A percentile compares a stretch with the other conserved stretches of the same genome.
Conservation (phyloP, 805 yeast genomes). For the Starmera caribaea region DNA sequence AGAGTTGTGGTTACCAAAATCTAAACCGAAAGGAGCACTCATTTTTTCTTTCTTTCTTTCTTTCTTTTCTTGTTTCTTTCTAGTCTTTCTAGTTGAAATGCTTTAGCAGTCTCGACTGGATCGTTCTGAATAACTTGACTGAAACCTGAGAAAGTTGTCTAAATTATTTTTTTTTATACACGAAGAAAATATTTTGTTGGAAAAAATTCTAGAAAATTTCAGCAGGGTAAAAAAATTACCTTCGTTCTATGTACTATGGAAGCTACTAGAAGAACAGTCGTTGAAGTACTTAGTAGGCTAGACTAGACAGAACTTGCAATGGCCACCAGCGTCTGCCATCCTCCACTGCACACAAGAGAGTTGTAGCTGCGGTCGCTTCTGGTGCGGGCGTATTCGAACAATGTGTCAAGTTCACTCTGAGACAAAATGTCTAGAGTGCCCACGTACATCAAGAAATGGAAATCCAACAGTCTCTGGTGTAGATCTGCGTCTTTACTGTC, state of each 20-base stretch:
- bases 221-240: not conserved
- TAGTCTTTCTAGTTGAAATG: too few species aligned
- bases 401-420: slow-evolving; percentile 40
- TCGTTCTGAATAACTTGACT: not conserved
- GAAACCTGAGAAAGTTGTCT: not conserved
- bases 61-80: not conserved
- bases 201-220: not conserved
- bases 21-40: slow-evolving; percentile 96
- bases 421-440: slow-evolving; percentile 47
- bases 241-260: not conserved
- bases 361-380: too few species aligned
- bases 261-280: not conserved
- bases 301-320: slow-evolving; percentile 21
- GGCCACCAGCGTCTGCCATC: slow-evolving; percentile 76
- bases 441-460: slow-evolving; percentile 64
- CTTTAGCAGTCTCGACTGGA: too few species aligned
- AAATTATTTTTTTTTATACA: not conserved
- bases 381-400: slow-evolving; percentile 38
- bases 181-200: not conserved
- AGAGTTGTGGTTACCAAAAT: slow-evolving; percentile 90
- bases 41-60: slow-evolving; percentile 27
- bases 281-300: too few species aligned
- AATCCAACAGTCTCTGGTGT: slow-evolving; percentile 45
- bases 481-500: slow-evolving; percentile 18
- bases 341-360: slow-evolving; percentile 16